Percentiles rank a stretch among this genome's conserved stretches.
These are phyloP conservation scores for Teratosphaeria destructans DNA, from an alignment of 2,329 filamentous ascomycete genomes.

Conservation along the genomic window DNA sequence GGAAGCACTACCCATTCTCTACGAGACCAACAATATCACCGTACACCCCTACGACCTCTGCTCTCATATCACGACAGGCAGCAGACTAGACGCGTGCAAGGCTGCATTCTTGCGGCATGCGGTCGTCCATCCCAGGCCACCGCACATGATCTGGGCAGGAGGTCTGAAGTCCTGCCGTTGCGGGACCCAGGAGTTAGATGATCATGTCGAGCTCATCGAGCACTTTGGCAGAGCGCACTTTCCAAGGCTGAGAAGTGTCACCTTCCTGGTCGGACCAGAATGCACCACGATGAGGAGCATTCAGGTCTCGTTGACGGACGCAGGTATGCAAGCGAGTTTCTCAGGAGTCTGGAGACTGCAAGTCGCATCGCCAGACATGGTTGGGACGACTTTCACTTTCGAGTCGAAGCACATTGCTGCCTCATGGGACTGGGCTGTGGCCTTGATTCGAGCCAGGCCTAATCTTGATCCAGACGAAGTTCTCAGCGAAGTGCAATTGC, in stretches of 20 bases:
- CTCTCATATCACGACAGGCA: background rate
- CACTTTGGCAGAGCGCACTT: background rate
- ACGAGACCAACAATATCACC: constrained; percentile 4
- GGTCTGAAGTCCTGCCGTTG: background rate
- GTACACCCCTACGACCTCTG: constrained; percentile 6
- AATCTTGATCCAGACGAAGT: background rate
- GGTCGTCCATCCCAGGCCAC: background rate
- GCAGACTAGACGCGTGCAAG: background rate
- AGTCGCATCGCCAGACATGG: background rate
- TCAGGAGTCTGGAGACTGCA: background rate
- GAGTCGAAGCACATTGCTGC: background rate
- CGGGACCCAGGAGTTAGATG: background rate
- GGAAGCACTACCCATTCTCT: constrained; percentile 4
- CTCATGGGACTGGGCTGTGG: background rate
- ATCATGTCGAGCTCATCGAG: background rate
- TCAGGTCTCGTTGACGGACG: background rate
- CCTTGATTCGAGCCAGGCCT: background rate
- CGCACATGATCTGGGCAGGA: too few species aligned
- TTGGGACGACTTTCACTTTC: background rate
- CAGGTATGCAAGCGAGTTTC: background rate
- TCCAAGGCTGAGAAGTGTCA: background rate
- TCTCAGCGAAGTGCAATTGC: background rate
- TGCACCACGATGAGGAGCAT: background rate
- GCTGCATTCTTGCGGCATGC: background rate
- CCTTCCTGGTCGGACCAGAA: background rate